Evolutionary conservation across 805 yeast species (phyloP).

Genomic region (Kazachstania viticola): DNA sequence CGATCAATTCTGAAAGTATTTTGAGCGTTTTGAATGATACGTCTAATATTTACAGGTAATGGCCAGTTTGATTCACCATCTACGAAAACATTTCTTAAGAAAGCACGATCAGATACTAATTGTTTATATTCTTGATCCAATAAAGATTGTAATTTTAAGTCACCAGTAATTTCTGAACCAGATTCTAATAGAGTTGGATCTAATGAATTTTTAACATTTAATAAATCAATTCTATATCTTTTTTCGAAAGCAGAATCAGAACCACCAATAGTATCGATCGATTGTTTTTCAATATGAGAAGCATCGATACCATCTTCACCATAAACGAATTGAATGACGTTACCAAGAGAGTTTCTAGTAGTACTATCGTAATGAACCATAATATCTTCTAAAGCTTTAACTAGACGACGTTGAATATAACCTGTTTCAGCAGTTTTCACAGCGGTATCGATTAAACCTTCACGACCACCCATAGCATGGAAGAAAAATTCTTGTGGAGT

Average conservation of each 20-base stretch:
- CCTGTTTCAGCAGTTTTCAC: slow-evolving; percentile 99
- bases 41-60: slow-evolving; percentile 90
- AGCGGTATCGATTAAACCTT: slow-evolving; percentile 98
- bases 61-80: slow-evolving; percentile 98
- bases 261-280: slow-evolving; percentile 91
- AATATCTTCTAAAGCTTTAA: slow-evolving; percentile 91
- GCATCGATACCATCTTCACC: slow-evolving; percentile 99
- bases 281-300: slow-evolving; percentile 92
- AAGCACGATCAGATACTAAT: slow-evolving; percentile 61
- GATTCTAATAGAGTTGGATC: slow-evolving; percentile 72
- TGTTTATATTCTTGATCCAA: slow-evolving; percentile 81
- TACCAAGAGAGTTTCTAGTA: slow-evolving; percentile 94
- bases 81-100: slow-evolving; percentile 73
- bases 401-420: slow-evolving; percentile 94
- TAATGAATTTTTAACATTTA: slow-evolving; percentile 53
- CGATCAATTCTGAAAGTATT: slow-evolving; percentile 92
- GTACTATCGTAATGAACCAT: slow-evolving; percentile 98
- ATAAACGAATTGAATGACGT: slow-evolving; percentile 86
- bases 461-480: slow-evolving; percentile 99
- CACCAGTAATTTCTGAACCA: slow-evolving; percentile 85
- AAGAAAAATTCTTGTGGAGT: slow-evolving; percentile 98
- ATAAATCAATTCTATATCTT: slow-evolving; percentile 77
- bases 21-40: slow-evolving; percentile 93
- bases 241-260: slow-evolving; percentile 72
- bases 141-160: slow-evolving; percentile 65